These are phyloP conservation scores for Nelumbo lutea DNA, from an alignment of 164 flowering plant genomes.

Conservation along the genomic window DNA sequence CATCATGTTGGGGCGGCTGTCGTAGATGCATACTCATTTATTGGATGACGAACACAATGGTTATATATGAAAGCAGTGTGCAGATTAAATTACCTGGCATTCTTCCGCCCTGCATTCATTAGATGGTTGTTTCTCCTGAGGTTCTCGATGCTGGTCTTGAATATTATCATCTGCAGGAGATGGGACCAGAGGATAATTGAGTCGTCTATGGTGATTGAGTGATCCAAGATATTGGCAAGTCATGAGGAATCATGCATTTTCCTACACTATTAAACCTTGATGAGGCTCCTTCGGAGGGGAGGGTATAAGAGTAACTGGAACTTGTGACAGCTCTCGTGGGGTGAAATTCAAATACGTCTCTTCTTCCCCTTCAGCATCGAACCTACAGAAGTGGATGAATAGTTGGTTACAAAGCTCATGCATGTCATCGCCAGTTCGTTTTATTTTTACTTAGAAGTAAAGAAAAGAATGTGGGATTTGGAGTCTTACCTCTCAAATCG, in stretches of 20 bases:
- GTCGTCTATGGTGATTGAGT: not conserved
- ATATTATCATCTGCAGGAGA: slow-evolving; percentile 37
- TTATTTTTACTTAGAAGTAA: too few relatives aligned
- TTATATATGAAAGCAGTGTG: not conserved
- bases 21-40: slow-evolving; percentile 12
- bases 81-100: slow-evolving; percentile 30
- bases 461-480: not conserved
- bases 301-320: slow-evolving; percentile 46
- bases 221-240: too few relatives aligned
- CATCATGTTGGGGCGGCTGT: slow-evolving; percentile 30
- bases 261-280: slow-evolving; percentile 25
- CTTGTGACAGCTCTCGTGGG: slow-evolving; percentile 35
- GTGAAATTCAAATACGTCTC: slow-evolving; percentile 46
- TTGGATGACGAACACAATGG: not conserved
- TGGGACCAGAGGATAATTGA: not conserved
- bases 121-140: slow-evolving; percentile 30
- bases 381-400: slow-evolving; percentile 33
- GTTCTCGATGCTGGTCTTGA: slow-evolving; percentile 32
- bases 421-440: not conserved
- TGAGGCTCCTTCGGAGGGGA: slow-evolving; percentile 50
- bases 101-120: slow-evolving; percentile 22
- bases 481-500: slow-evolving; percentile 69
- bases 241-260: too few relatives aligned
- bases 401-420: not conserved
- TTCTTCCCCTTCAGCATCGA: slow-evolving; percentile 70